Percentiles rank a stretch among this genome's conserved stretches.
Evolutionary conservation across 768 basidiomycete species (phyloP).

Genomic region (Amanita fuliginea): DNA sequence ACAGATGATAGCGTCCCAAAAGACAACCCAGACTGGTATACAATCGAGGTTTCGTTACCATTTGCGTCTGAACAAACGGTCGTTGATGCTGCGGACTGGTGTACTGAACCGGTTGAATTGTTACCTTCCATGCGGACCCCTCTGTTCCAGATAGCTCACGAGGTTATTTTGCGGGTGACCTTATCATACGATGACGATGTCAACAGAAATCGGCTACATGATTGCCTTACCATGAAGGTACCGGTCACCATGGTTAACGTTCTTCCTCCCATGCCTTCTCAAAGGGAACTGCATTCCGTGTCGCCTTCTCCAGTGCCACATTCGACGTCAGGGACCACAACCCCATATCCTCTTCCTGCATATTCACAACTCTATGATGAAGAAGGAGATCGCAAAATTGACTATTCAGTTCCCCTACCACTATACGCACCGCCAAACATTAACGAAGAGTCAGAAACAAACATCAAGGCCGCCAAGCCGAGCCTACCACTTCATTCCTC

Average conservation of each 20-base stretch:
- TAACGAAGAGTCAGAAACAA: neutral
- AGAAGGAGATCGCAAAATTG: conserved; percentile 66
- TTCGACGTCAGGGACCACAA: neutral
- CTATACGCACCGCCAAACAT: conserved; percentile 37
- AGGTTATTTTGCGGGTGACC: conserved; percentile 38
- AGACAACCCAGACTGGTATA: conserved; percentile 39
- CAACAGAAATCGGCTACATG: conserved; percentile 14
- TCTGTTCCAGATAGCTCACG: conserved; percentile 45
- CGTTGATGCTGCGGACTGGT: conserved; percentile 18
- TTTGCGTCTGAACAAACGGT: conserved; percentile 21
- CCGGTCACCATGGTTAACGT: conserved; percentile 40
- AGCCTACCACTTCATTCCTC: neutral
- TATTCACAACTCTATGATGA: conserved; percentile 71
- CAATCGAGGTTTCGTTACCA: conserved; percentile 44
- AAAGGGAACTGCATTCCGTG: conserved; percentile 7
- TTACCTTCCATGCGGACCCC: conserved; percentile 42
- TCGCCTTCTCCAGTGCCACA: neutral
- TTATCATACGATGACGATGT: conserved; percentile 40
- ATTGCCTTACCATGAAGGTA: conserved; percentile 31
- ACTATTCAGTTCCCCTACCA: conserved; percentile 53
- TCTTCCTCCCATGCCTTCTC: conserved; percentile 20
- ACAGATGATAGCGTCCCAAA: conserved; percentile 21
- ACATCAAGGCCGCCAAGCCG: neutral
- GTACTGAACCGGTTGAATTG: conserved; percentile 26
- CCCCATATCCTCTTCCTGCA: conserved; percentile 38